Percentiles rank a stretch among this genome's conserved stretches.
These are phyloP conservation scores for Hortaea sp. DNA, from an alignment of 2,329 filamentous ascomycete genomes.

Conservation along the genomic window DNA sequence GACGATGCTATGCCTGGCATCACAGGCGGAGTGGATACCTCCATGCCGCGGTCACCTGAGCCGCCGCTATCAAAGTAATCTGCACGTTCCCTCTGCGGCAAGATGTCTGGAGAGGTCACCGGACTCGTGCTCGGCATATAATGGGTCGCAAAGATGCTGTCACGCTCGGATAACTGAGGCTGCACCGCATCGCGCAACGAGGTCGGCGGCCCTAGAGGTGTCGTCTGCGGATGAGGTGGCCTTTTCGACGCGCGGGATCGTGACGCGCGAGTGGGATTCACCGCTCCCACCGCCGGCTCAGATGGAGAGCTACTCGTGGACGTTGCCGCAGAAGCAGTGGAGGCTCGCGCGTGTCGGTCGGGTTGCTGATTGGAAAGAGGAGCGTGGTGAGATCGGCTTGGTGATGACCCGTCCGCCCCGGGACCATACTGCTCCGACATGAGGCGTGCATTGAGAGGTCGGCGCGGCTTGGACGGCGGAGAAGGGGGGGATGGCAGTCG, in stretches of 20 bases:
- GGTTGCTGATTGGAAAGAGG: too few relatives aligned
- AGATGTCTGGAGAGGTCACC: conserved; percentile 22
- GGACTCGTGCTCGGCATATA: conserved; percentile 45
- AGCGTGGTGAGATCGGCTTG: background rate
- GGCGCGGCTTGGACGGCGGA: background rate
- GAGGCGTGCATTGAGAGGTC: background rate
- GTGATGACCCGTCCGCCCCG: background rate
- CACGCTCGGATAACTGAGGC: conserved; percentile 50
- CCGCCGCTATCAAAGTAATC: conserved; percentile 1
- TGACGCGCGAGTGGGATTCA: background rate
- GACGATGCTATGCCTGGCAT: background rate
- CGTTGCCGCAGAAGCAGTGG: background rate
- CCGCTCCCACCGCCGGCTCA: background rate
- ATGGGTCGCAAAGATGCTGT: conserved; percentile 55
- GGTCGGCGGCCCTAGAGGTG: background rate
- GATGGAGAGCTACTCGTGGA: too few relatives aligned
- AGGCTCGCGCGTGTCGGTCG: background rate
- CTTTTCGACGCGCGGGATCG: too few relatives aligned
- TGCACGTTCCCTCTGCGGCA: conserved; percentile 1
- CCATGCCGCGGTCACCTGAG: background rate
- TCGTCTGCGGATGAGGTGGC: background rate
- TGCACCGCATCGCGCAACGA: conserved; percentile 24
- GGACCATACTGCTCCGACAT: background rate
- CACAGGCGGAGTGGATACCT: background rate
- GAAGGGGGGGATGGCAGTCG: background rate